phyloP scores from a whole-genome alignment of 371 early-diverging fungal species.

The Mucor racemosus region DNA sequence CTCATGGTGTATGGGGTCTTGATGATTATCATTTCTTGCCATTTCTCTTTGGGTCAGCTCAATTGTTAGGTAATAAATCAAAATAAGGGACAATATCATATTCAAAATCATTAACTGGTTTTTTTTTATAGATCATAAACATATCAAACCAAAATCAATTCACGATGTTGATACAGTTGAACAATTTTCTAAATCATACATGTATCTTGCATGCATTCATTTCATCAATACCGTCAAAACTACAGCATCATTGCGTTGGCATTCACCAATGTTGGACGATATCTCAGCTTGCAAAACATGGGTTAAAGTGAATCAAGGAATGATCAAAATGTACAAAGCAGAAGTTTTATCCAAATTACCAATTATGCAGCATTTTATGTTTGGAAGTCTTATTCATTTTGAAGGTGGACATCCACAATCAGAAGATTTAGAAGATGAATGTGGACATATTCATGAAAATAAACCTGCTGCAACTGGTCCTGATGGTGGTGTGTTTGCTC shows the following conservation, averaged over 20 bases:
- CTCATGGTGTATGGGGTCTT: conserved; percentile 99
- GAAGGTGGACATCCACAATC: conserved; percentile 52
- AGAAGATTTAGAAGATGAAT: conserved; percentile 53
- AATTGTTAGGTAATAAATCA: conserved; percentile 70
- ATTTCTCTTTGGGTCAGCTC: conserved; percentile 93
- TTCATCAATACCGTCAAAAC: conserved; percentile 82
- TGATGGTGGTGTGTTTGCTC: conserved; percentile 73
- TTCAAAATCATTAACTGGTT: background rate
- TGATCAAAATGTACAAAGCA: conserved; percentile 98
- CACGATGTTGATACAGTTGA: conserved; percentile 82
- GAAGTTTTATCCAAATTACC: conserved; percentile 97
- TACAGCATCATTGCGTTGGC: conserved; percentile 72
- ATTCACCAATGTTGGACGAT: conserved; percentile 97
- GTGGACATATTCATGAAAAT: conserved; percentile 45
- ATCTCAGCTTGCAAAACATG: conserved; percentile 92
- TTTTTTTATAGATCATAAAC: conserved; percentile 62
- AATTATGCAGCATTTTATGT: conserved; percentile 99
- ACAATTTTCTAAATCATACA: conserved; percentile 83
- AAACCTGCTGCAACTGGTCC: background rate
- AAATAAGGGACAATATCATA: background rate
- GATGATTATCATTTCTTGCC: conserved; percentile 99
- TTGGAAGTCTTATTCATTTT: conserved; percentile 77
- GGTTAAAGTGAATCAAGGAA: conserved; percentile 93
- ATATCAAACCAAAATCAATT: conserved; percentile 89
- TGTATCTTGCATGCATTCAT: conserved; percentile 93